phyloP scores from a whole-genome alignment of 2,329 filamentous ascomycete genomes.

The Aspergillus phoenicis region DNA sequence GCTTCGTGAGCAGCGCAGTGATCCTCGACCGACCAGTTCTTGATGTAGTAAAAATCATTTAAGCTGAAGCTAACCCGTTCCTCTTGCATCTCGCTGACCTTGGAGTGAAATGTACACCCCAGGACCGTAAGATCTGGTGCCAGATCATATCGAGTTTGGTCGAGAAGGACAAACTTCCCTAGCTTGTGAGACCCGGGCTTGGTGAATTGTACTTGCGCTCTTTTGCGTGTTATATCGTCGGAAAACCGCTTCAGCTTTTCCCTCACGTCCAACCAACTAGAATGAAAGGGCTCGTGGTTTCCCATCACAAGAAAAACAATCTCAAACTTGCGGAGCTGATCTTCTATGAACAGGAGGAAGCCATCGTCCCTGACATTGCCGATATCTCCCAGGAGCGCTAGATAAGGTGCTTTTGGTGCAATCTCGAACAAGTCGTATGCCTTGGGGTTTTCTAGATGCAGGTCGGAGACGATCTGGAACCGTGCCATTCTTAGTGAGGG shows the following conservation, averaged over 20 bases:
- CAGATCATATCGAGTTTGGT: slow-evolving; percentile 44
- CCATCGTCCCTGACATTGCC: slow-evolving; percentile 51
- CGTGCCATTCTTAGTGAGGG: slow-evolving; percentile 20
- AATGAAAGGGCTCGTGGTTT: slow-evolving; percentile 59
- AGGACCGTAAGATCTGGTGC: slow-evolving; percentile 43
- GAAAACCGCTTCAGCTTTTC: slow-evolving; percentile 29
- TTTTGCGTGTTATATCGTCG: slow-evolving; percentile 19
- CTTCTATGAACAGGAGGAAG: slow-evolving; percentile 51
- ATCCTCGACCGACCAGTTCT: slow-evolving; percentile 36
- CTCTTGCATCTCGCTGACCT: slow-evolving; percentile 42
- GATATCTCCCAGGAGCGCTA: slow-evolving; percentile 62
- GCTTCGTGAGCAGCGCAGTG: slow-evolving; percentile 35
- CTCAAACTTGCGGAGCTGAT: slow-evolving; percentile 53
- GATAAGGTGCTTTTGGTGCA: slow-evolving; percentile 49
- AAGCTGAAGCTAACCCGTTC: slow-evolving; percentile 47
- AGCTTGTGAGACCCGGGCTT: slow-evolving; percentile 15
- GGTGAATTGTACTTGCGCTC: not conserved
- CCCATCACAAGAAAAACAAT: slow-evolving; percentile 57
- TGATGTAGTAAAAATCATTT: slow-evolving; percentile 57
- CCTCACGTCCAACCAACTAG: slow-evolving; percentile 31
- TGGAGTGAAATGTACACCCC: slow-evolving; percentile 56
- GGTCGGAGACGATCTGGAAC: slow-evolving; percentile 58
- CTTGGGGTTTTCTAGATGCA: slow-evolving; percentile 57
- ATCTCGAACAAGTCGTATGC: slow-evolving; percentile 57
- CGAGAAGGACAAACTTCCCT: slow-evolving; percentile 46